Evolutionary conservation across 345 rosid genomes (phyloP), one percentile per base, ranked within the genome.

Genomic region (Boechera retrofracta): DNA sequence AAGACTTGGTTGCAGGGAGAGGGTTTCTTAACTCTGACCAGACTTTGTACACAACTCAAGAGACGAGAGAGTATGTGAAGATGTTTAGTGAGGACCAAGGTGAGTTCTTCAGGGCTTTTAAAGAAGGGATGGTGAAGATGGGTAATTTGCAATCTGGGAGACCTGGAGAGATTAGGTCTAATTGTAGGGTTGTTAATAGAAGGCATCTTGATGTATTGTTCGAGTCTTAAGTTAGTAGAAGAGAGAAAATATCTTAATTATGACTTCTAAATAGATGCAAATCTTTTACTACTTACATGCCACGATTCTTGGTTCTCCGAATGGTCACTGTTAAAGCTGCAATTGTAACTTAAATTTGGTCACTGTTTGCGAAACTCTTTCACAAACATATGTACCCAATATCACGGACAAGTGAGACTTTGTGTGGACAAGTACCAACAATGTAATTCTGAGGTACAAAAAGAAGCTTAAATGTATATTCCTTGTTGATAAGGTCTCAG

Each of bases 11-110:
- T 15, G 84, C 83, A 0, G 89, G 96, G 31, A 88, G 87, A 82
- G 98, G 98, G 28, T 93, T 96, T 73, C 81, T 96, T 2, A 96
- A 96, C 69, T 96, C 99, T 13, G 99, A 96, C 55, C 78, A 96
- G 82, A 96, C 93, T 1, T 80, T 93, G 38, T 90, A 77, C 73
- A 89, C 97, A 0, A 82, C 6, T 16, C 63, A 76, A 12, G 77
- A 41, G 76, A 96, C 97, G 12, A 86, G 88, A 47, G 59, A 73
- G 29, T 87, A 79, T 75, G 98, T 89, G 56, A 57, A 21, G 67
- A 58, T 70, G 56, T 96, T 85, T 39, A 86, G 96, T 73, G 56
- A 59, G 13, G 78, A 90, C 39, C 79, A 92, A 72, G 36, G 5
- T 2, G 85, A 73, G 49, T 94, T 94, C 66, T 92, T 92, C 42